Conservation (phyloP, 371 early-diverging fungal genomes). For the Synchytrium microbalum region DNA sequence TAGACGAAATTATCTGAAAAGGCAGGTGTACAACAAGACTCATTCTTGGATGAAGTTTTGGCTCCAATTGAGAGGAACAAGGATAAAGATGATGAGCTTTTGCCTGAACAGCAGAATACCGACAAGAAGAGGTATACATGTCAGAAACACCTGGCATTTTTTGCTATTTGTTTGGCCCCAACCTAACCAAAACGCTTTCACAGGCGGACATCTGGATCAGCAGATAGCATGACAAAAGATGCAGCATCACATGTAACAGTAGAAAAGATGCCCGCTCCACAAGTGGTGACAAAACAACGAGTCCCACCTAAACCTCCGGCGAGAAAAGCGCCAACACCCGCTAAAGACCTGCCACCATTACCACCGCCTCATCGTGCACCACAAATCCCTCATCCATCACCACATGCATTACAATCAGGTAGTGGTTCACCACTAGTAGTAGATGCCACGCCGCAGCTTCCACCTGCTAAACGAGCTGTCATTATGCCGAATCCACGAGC, state of each 20-base stretch:
- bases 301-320: neutral
- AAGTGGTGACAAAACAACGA: neutral
- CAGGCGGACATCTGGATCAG: too few relatives aligned
- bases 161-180: too few relatives aligned
- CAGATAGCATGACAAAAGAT: too few relatives aligned
- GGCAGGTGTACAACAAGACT: too few relatives aligned
- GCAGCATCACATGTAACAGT: too few relatives aligned
- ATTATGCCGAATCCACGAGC: conserved; percentile 1
- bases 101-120: too few relatives aligned
- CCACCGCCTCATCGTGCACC: neutral
- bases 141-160: too few relatives aligned
- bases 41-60: neutral
- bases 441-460: neutral
- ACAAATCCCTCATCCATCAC: neutral
- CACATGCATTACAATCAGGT: neutral
- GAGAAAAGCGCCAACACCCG: neutral
- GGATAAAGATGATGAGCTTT: too few relatives aligned
- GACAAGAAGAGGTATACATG: too few relatives aligned
- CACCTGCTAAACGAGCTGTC: neutral
- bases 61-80: neutral
- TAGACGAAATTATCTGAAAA: too few relatives aligned
- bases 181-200: too few relatives aligned
- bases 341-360: neutral
- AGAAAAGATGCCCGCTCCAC: too few relatives aligned
- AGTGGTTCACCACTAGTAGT: neutral